Evolutionary conservation across 148 eudicot species (phyloP).

Genomic region (Amaranthus cruentus): DNA sequence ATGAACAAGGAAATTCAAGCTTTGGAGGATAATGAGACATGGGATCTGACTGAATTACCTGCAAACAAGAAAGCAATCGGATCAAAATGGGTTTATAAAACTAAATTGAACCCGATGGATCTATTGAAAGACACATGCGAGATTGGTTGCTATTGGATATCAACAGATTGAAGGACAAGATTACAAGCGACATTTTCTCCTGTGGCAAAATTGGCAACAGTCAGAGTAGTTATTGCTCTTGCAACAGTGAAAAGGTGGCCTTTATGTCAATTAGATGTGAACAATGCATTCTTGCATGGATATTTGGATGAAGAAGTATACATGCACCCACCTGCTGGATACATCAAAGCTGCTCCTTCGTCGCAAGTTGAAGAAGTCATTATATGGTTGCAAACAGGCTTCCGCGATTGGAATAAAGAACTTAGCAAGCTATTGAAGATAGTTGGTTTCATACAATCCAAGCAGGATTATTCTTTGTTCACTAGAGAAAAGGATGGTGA

Average conservation of each 20-base stretch:
- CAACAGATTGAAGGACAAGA: not conserved
- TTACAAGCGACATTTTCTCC: not conserved
- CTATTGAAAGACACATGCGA: not conserved
- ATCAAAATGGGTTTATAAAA: not conserved
- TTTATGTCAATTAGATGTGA: not conserved
- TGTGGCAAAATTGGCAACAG: not conserved
- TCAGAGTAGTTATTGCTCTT: not conserved
- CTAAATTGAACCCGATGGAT: not conserved
- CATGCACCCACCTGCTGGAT: not conserved
- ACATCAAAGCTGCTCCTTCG: not conserved
- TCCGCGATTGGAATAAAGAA: too few species aligned
- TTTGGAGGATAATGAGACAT: not conserved
- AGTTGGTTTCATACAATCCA: not conserved
- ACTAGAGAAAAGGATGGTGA: not conserved
- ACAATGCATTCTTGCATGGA: not conserved
- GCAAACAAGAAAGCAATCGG: not conserved
- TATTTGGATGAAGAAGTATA: not conserved
- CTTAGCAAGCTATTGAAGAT: not conserved
- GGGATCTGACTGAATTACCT: not conserved
- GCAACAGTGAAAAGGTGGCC: not conserved
- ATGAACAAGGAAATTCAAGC: not conserved
- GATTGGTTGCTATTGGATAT: not conserved
- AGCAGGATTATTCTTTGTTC: not conserved
- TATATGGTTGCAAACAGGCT: too few species aligned
- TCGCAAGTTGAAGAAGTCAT: not conserved